Evolutionary conservation across 495 filamentous ascomycete species (phyloP), one percentile per base, ranked within the genome.

Genomic region (Penicillium turbatum): DNA sequence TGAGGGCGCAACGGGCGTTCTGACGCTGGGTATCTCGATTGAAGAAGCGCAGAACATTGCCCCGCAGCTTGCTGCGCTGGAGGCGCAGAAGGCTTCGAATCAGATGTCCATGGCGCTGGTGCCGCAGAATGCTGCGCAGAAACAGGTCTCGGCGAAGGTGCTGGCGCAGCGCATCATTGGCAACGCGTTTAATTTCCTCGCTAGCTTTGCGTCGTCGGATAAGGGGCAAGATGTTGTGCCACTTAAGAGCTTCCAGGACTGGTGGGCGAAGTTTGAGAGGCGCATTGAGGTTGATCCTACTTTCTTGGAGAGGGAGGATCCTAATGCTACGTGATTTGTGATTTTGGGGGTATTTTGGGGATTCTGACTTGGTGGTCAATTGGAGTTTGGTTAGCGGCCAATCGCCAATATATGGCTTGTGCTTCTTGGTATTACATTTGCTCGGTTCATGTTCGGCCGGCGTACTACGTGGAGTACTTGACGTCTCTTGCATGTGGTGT

Each of bases 251-350:
- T 97, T 99, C 69, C 84, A 88, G 66, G 91, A 96, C 48, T 99
- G 95, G 93, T 99, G 93, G 93, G 77, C 72, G 45, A 97, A 96
- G 71, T 99, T 99, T 75, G 93, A 99, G 82, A 82, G 81, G 35
- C 86, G 82, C 70, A 78, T 97, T 27, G 85, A 90, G 65, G 73
- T 80, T 51, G 93, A 99, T 75, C 95, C 95, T 2, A 74, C 81
- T 7, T 97, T 97, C 70, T 74, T 99, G 59, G 92, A 97, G 68
- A 81, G 89, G 63, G 87, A 86, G 56, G 86, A 83, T 60, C 71
- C 70, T 29, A 66, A 48, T 61, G 63, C 68, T 15, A 47, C 45
- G 13, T 60, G 43, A 61, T 35, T 51, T 51, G 9, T 61, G 49
- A 56, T 52, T 19, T 4, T 34, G 19, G 50, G 47, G 26, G 56